Evolutionary conservation across 257 asterid genomes (phyloP).

Genomic region (Primulina eburnea): DNA sequence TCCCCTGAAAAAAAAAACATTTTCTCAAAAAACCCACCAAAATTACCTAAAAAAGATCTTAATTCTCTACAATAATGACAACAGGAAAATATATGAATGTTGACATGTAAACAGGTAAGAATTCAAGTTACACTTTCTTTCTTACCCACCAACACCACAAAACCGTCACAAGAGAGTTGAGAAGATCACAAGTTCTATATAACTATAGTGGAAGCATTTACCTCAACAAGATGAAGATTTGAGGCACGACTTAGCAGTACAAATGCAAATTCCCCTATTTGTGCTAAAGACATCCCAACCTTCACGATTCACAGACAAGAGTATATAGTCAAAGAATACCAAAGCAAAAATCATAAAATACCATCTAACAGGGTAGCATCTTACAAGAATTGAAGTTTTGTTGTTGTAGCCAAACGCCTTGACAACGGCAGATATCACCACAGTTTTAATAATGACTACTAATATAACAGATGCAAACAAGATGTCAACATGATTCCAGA

Average conservation of each 20-base stretch:
- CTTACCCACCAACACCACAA: not conserved
- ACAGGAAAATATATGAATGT: not conserved
- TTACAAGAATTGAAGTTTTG: constrained; percentile 84
- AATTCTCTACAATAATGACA: not conserved
- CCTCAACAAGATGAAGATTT: constrained; percentile 98
- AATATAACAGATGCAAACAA: constrained; percentile 96
- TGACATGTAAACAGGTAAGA: not conserved
- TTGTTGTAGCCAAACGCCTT: constrained; percentile 97
- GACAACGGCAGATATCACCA: constrained; percentile 79
- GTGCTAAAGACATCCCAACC: constrained; percentile 99
- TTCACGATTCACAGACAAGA: constrained; percentile 28
- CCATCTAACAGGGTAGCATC: constrained; percentile 33
- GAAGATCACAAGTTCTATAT: constrained; percentile 11
- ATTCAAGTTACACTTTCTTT: not conserved
- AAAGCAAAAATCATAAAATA: constrained; percentile 17
- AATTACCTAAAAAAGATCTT: not conserved
- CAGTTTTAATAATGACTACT: constrained; percentile 76
- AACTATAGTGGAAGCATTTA: constrained; percentile 32
- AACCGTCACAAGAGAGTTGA: not conserved
- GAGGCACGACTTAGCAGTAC: constrained; percentile 98
- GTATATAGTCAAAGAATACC: constrained; percentile 15
- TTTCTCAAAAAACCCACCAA: not conserved
- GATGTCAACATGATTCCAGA: constrained; percentile 97
- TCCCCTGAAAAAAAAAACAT: constrained; percentile 24
- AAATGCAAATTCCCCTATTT: constrained; percentile 98